Evolutionary conservation across 106 monocot genomes (phyloP), one percentile per base, ranked within the genome.

Genomic region (Dioscorea dumetorum): DNA sequence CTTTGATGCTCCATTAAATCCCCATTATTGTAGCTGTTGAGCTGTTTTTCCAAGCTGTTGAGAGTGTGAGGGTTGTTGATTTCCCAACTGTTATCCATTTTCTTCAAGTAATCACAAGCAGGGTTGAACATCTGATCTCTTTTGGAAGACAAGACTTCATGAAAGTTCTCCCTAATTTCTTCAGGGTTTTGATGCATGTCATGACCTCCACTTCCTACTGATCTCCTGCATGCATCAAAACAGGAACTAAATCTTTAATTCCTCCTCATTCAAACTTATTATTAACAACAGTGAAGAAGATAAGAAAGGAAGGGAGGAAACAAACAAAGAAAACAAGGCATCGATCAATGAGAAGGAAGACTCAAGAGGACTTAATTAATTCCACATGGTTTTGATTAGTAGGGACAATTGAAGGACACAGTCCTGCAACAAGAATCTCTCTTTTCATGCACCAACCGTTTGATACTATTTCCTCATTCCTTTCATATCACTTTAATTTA

Each of bases 81-180:
- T 54, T 19, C 54, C 54, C 54, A 54, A 19, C 18, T 19, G 54
- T 15, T 54, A 3, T 54, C 54, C 54, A 54, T 16, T 54, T 54
- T 54, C 54, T 54, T 54, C 54, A 54, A 19, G 54, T 54, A 54
- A 54, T 54, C 54, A 54, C 54, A 54, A 54, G 54, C 54, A 54
- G 54, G 54, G 13, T 54, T 18, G 54, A 18, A 54, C 54, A 54
- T 54, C 3, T 28, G 28, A 28, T 54, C 54, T 33, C 69, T 78
- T 67, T 76, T 84, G 17, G 87, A 79, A 34, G 82, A 83, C 32
- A 90, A 67, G 11, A 69, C 53, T 33, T 87, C 84, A 20, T 83
- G 73, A 76, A 90, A 85, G 69, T 79, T 94, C 68, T 79, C 90
- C 3, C 78, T 69, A 24, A 76, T 70, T 13, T 62, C 75, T 22